These are phyloP conservation scores for Cyberlindnera americana DNA, from an alignment of 805 yeast species.

Conservation along the genomic window DNA sequence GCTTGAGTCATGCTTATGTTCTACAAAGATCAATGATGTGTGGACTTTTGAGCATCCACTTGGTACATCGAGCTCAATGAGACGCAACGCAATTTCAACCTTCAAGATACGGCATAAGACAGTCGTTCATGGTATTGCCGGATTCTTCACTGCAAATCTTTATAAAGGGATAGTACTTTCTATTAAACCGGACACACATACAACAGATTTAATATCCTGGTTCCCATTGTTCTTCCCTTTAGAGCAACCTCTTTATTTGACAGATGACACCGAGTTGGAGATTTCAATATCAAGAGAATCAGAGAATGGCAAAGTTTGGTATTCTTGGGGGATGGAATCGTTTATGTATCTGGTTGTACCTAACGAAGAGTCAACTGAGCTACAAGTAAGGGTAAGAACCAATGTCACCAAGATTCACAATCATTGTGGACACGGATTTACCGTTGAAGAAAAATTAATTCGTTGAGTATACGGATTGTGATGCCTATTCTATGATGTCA, in stretches of 20 bases:
- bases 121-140: conserved; percentile 68
- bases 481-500: too few relatives aligned
- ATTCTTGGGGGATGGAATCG: conserved; percentile 61
- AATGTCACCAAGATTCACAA: conserved; percentile 39
- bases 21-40: conserved; percentile 43
- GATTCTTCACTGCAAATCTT: conserved; percentile 69
- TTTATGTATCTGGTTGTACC: conserved; percentile 41
- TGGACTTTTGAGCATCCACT: conserved; percentile 65
- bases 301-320: conserved; percentile 50
- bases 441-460: conserved; percentile 10
- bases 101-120: conserved; percentile 48
- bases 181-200: conserved; percentile 41
- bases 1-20: conserved; percentile 41
- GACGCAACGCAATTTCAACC: conserved; percentile 29
- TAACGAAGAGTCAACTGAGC: conserved; percentile 17
- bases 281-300: conserved; percentile 47
- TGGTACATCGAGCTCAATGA: conserved; percentile 52
- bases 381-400: conserved; percentile 36
- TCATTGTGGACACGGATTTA: conserved; percentile 31
- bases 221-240: conserved; percentile 66
- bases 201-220: conserved; percentile 58
- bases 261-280: conserved; percentile 54
- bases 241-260: conserved; percentile 45
- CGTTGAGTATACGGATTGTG: too few relatives aligned
- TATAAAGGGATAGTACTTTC: conserved; percentile 55